Percentiles rank a stretch among this genome's conserved stretches.
phyloP scores from a whole-genome alignment of 805 yeast genomes.

The Blastobotrys parvus region DNA sequence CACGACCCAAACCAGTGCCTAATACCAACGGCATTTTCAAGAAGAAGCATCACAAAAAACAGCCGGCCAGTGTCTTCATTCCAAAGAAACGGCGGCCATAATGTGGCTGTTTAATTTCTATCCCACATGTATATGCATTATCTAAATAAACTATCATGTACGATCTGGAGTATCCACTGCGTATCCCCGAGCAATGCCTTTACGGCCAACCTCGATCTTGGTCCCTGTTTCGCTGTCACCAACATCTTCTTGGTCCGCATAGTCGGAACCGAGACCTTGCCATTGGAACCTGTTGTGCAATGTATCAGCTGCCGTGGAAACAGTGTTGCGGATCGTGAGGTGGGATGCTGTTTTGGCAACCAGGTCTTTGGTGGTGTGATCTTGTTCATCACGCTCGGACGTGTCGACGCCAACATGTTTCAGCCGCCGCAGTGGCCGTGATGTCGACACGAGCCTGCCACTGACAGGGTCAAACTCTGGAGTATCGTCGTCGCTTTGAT shows the following conservation, averaged over 20 bases:
- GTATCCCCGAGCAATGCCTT: slow-evolving; percentile 89
- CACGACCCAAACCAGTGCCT: no score
- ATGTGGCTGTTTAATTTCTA: neutral
- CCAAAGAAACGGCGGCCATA: neutral
- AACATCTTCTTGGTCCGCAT: slow-evolving; percentile 32
- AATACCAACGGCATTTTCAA: no score
- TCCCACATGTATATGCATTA: neutral
- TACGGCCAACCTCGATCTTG: slow-evolving; percentile 66
- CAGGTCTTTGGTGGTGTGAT: slow-evolving; percentile 23
- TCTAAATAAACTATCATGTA: neutral
- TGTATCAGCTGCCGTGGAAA: slow-evolving; percentile 78
- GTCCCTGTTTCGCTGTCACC: slow-evolving; percentile 83
- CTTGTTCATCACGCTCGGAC: slow-evolving; percentile 24
- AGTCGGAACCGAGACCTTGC: slow-evolving; percentile 92
- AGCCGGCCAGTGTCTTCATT: neutral
- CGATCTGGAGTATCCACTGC: slow-evolving; percentile 10
- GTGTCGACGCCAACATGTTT: slow-evolving; percentile 57
- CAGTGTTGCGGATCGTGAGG: slow-evolving; percentile 64
- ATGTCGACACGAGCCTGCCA: slow-evolving; percentile 59
- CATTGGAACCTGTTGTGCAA: slow-evolving; percentile 62
- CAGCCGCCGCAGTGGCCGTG: slow-evolving; percentile 66
- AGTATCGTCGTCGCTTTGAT: slow-evolving; percentile 43
- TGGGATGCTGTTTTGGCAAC: slow-evolving; percentile 46
- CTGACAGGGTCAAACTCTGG: slow-evolving; percentile 89
- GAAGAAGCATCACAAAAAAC: neutral